Evolutionary conservation across 257 asterid genomes (phyloP).

Genomic region (Thymus quinquecostatus): DNA sequence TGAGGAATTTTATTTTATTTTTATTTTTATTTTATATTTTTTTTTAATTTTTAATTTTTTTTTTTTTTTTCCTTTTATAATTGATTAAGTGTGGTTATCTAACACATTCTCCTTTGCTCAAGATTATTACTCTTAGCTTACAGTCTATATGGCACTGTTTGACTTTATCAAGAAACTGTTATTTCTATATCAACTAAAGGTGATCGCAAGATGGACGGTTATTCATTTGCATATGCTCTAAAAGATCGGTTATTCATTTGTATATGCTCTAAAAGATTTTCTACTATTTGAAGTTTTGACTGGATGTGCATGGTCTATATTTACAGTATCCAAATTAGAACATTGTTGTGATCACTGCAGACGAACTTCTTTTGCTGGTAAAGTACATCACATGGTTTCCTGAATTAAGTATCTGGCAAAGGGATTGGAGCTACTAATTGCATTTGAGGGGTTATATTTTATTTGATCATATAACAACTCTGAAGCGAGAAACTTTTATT

Average conservation of each 20-base stretch:
- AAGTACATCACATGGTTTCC: background rate
- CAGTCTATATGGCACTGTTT: background rate
- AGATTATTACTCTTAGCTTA: background rate
- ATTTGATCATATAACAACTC: no score
- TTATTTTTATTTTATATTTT: background rate
- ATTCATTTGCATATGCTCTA: conserved; percentile 5
- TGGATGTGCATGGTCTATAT: background rate
- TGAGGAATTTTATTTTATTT: background rate
- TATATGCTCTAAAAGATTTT: background rate
- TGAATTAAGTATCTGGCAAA: background rate
- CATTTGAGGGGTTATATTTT: background rate
- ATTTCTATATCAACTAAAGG: background rate
- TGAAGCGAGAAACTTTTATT: no score
- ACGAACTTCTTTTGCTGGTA: background rate
- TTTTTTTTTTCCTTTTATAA: background rate
- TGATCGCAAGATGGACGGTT: background rate
- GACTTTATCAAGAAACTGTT: background rate
- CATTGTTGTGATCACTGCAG: background rate
- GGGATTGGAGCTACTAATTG: background rate
- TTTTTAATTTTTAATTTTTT: background rate
- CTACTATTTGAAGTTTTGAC: background rate
- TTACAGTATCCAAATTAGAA: background rate
- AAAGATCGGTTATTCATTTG: conserved; percentile 1
- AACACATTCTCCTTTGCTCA: background rate
- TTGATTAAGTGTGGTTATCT: conserved; percentile 2